phyloP scores from a whole-genome alignment of 2,329 filamentous ascomycete genomes.

The Pseudogymnoascus destructans region DNA sequence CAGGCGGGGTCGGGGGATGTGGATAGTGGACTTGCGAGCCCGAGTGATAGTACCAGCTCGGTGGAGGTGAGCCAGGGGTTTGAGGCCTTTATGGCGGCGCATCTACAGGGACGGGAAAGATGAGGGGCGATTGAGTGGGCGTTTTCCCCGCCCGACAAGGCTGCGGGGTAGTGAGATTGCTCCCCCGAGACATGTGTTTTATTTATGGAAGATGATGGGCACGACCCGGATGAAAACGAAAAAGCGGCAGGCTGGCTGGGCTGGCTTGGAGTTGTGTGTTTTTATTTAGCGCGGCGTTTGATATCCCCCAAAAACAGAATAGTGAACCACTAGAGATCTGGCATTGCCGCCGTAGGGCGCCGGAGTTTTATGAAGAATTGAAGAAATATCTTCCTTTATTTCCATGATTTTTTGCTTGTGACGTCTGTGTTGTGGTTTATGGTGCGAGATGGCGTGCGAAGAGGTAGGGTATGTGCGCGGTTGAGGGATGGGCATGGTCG shows the following conservation, averaged over 20 bases:
- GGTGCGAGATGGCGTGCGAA: conserved; percentile 2
- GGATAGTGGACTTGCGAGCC: conserved; percentile 24
- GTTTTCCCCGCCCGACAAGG: neutral
- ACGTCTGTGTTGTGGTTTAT: neutral
- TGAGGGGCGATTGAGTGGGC: neutral
- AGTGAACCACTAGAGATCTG: neutral
- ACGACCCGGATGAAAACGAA: neutral
- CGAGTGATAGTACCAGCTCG: conserved; percentile 24
- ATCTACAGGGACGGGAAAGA: neutral
- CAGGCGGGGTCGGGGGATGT: conserved; percentile 11
- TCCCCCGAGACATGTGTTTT: neutral
- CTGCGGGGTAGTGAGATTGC: neutral
- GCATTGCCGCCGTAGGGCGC: neutral
- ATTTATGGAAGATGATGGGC: neutral
- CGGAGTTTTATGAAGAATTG: neutral
- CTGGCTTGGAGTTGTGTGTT: neutral
- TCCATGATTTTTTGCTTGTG: neutral
- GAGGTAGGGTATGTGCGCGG: neutral
- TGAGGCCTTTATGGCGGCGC: conserved; percentile 1
- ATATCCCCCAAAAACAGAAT: neutral
- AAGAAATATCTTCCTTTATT: neutral
- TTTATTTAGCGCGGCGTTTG: conserved; percentile 5
- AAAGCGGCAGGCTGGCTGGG: neutral
- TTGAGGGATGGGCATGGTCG: neutral
- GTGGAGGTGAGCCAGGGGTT: conserved; percentile 11